phyloP scores from a whole-genome alignment of 2,329 filamentous ascomycete genomes.

The Diaporthe batatas region DNA sequence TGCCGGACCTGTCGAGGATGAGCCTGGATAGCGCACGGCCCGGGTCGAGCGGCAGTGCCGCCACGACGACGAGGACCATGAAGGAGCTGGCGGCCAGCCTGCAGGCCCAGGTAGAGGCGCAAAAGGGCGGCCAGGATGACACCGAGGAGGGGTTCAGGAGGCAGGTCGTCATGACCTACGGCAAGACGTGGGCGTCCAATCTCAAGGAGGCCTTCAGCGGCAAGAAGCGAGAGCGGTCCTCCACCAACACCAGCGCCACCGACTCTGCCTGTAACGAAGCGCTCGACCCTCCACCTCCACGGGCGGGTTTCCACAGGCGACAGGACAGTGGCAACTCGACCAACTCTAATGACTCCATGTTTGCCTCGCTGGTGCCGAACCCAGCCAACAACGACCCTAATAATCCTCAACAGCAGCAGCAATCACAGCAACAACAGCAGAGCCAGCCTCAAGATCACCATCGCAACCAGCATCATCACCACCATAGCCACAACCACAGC shows the following conservation, averaged over 20 bases:
- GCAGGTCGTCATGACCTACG: constrained; percentile 70
- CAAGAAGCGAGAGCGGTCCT: constrained; percentile 50
- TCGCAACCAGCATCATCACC: no score
- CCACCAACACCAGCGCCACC: constrained; percentile 45
- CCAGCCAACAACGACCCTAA: constrained; percentile 23
- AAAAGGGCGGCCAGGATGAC: constrained; percentile 40
- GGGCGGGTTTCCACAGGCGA: constrained; percentile 47
- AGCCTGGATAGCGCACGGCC: constrained; percentile 47
- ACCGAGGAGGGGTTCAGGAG: constrained; percentile 60
- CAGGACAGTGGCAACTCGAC: constrained; percentile 43
- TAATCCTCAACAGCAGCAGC: constrained; percentile 30
- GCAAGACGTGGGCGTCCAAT: constrained; percentile 62
- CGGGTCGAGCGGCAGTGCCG: constrained; percentile 39
- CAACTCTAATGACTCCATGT: constrained; percentile 16
- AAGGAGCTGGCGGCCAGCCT: constrained; percentile 39
- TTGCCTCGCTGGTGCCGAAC: constrained; percentile 18
- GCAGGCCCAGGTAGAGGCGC: constrained; percentile 37
- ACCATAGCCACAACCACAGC: no score
- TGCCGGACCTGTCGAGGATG: constrained; percentile 50
- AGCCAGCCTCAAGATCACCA: no score
- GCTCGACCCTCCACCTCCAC: constrained; percentile 42
- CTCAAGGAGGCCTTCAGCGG: constrained; percentile 58
- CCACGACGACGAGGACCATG: constrained; percentile 44
- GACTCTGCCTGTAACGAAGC: constrained; percentile 39
- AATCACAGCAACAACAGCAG: no score